Base-by-base conservation (phyloP, 768 basidiomycete genomes). In the Hericium alpestre region DNA sequence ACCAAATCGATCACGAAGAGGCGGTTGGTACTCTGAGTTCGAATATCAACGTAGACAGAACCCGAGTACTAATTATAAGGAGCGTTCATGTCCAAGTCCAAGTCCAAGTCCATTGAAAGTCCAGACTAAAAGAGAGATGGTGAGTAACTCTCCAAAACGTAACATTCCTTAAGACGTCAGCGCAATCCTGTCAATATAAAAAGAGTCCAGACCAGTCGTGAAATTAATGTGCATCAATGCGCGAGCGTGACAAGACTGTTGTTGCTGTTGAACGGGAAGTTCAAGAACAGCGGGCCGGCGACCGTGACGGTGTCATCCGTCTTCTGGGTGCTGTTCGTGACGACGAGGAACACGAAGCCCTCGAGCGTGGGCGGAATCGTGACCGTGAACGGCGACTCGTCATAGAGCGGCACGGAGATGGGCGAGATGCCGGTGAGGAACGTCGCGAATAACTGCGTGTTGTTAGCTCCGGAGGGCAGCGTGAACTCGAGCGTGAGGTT, bases 401-500 rank as follows among this genome's bases (percentile, higher is more conserved):
- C 55, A 4, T 11, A 12, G 27, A 63, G 57, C 43, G 62, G 60
- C 10, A 63, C 55, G 23, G 61, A 47, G 25, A 58, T 25, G 1
- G 62, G 56, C 3, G 55, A 56, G 41, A 56, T 54, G 1, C 62
- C 62, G 11, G 49, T 61, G 40, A 63, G 47, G 40, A 63, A 63
- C 1, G 60, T 55, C 22, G 55, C 62, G 41, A 58, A 63, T 20
- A 63, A 20, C 18, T 48, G 47, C 38, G 43, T 46, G 43, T 10
- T 11, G 43, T 18, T 18, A 7, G 43, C 43, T 1, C n/a, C n/a
- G 18, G 15, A 10, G 43, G n/a, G n/a, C 43, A 20, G 43, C 43
- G 47, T 69, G 53, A 61, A 67, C 15, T 60, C 52, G 53, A 74
- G 61, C 25, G 60, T 58, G 55, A 77, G 63, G 9, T 53, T 58